These are phyloP conservation scores for Fagus crenata DNA, from an alignment of 306 rosid genomes.

Conservation along the genomic window DNA sequence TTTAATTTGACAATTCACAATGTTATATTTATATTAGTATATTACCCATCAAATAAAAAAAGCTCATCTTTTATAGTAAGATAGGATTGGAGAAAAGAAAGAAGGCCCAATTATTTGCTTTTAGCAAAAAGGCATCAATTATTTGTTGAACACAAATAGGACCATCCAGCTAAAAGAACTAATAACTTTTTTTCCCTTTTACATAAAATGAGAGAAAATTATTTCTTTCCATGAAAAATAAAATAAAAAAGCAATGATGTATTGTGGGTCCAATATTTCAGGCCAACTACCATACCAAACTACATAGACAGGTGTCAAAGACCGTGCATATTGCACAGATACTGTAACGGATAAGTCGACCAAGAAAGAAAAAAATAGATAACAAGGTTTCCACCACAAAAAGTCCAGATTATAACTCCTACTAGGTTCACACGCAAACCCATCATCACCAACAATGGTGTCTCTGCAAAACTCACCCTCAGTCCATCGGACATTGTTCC, in stretches of 20 bases:
- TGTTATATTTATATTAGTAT: too few species aligned
- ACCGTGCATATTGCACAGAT: neutral
- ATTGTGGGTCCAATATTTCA: neutral
- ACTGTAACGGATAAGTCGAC: constrained; percentile 29
- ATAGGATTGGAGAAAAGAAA: too few species aligned
- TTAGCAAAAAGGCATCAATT: too few species aligned
- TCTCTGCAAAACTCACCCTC: constrained; percentile 68
- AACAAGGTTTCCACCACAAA: constrained; percentile 21
- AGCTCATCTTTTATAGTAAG: too few species aligned
- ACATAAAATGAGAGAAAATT: neutral
- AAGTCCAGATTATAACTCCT: neutral
- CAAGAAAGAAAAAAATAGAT: constrained; percentile 27
- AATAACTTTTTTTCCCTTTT: too few species aligned
- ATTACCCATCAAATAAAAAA: too few species aligned
- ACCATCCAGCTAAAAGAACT: too few species aligned
- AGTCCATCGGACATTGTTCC: constrained; percentile 53
- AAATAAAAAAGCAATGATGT: too few species aligned
- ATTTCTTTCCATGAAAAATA: neutral
- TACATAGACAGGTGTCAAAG: neutral
- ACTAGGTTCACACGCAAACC: constrained; percentile 5
- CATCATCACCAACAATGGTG: constrained; percentile 48
- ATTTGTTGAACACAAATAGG: too few species aligned
- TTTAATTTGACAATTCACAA: too few species aligned
- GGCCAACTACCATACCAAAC: neutral
- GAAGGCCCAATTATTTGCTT: too few species aligned